Conservation (phyloP, 78 protist species). For the Paulinella micropora region DNA sequence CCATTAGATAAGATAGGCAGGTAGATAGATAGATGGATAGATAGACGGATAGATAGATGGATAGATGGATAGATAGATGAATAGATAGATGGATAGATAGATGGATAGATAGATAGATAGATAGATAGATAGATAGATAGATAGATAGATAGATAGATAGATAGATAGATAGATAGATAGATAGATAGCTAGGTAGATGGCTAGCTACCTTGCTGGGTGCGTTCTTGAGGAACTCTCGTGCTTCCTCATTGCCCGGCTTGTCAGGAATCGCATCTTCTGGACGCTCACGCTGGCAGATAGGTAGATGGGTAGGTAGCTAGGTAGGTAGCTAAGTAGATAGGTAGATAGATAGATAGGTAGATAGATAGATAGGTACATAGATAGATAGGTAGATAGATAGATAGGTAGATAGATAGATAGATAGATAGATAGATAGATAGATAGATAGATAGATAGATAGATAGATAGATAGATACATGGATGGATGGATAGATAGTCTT, state of each 20-base stretch:
- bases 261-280: constrained; percentile 3
- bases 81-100: background rate
- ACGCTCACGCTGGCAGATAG: too few species aligned
- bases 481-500: too few species aligned
- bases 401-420: too few species aligned
- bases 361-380: too few species aligned
- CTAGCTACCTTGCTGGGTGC: background rate
- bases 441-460: too few species aligned
- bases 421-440: too few species aligned
- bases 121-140: background rate
- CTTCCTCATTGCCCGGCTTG: background rate
- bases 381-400: too few species aligned
- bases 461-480: too few species aligned
- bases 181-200: background rate
- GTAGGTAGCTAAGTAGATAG: too few species aligned
- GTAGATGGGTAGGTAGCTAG: too few species aligned
- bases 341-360: too few species aligned
- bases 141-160: background rate
- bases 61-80: background rate
- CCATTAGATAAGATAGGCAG: background rate
- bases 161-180: background rate
- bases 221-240: background rate
- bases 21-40: background rate
- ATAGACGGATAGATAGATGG: background rate
- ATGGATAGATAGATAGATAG: background rate